Evolutionary conservation across 345 rosid genomes (phyloP).

Genomic region (Ceriops zippeliana): DNA sequence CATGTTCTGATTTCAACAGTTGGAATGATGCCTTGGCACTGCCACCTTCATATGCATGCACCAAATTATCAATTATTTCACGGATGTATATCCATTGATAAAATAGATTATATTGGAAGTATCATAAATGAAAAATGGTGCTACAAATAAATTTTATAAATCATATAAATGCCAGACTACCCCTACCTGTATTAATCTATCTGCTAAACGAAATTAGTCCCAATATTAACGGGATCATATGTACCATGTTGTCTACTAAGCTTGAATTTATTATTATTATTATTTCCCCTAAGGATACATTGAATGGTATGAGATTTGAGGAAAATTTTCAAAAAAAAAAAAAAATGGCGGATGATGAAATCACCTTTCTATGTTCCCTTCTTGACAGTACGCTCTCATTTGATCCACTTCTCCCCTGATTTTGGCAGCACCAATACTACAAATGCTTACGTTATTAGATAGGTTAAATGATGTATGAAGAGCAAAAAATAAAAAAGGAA

Average conservation of each 20-base stretch:
- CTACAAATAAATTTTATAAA: not conserved
- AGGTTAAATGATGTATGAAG: no score
- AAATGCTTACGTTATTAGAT: not conserved
- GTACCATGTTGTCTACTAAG: no score
- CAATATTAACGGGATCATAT: no score
- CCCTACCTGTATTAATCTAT: no score
- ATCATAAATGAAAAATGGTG: not conserved
- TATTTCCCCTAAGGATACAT: no score
- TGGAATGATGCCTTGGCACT: slow-evolving; percentile 1
- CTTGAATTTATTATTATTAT: no score
- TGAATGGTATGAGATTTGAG: not conserved
- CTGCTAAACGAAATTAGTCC: no score
- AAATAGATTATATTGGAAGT: not conserved
- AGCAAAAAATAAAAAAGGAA: no score
- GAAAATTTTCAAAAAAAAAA: not conserved
- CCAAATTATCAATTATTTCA: no score
- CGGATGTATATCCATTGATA: no score
- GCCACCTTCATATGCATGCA: not conserved
- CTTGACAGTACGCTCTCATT: not conserved
- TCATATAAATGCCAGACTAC: no score
- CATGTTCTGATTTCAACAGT: not conserved
- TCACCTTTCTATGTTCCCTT: slow-evolving; percentile 1
- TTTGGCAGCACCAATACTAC: not conserved
- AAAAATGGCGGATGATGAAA: not conserved
- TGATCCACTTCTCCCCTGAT: not conserved